phyloP scores from a whole-genome alignment of 768 basidiomycete species.

The Leccinellum rugosiceps region DNA sequence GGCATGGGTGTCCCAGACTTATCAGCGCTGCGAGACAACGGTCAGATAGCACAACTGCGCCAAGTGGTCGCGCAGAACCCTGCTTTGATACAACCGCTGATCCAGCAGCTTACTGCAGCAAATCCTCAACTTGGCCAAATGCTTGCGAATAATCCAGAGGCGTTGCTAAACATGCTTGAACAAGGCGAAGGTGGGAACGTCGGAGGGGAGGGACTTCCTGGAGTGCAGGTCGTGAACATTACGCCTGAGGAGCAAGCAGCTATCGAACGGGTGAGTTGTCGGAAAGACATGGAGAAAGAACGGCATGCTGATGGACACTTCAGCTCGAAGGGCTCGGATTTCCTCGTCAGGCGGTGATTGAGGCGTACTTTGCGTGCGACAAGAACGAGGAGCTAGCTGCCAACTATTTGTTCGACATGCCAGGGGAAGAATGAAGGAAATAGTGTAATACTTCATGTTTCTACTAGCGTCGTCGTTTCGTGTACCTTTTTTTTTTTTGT shows the following conservation, averaged over 20 bases:
- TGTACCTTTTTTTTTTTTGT: conserved; percentile 2
- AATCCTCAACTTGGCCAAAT: conserved; percentile 76
- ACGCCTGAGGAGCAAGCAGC: conserved; percentile 87
- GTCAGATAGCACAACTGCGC: conserved; percentile 71
- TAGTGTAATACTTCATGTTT: background rate
- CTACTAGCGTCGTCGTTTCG: background rate
- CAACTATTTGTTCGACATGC: conserved; percentile 87
- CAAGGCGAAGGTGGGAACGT: conserved; percentile 38
- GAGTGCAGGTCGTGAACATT: conserved; percentile 56
- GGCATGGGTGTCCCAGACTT: conserved; percentile 37
- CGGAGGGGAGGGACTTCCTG: conserved; percentile 35
- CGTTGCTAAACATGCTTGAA: conserved; percentile 58
- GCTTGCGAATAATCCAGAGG: conserved; percentile 70
- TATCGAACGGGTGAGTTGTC: conserved; percentile 73
- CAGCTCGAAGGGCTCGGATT: conserved; percentile 90
- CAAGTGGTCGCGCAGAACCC: conserved; percentile 76
- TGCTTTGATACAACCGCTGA: conserved; percentile 65
- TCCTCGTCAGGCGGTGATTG: conserved; percentile 69
- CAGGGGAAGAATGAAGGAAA: conserved; percentile 36
- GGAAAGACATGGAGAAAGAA: background rate
- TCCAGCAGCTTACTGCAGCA: conserved; percentile 73
- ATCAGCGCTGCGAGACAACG: conserved; percentile 54
- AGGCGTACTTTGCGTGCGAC: conserved; percentile 94
- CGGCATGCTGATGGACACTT: conserved; percentile 1
- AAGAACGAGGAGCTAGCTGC: conserved; percentile 97